Base-by-base conservation (phyloP, 2,329 filamentous ascomycete genomes). In the Cladosporium phlei region DNA sequence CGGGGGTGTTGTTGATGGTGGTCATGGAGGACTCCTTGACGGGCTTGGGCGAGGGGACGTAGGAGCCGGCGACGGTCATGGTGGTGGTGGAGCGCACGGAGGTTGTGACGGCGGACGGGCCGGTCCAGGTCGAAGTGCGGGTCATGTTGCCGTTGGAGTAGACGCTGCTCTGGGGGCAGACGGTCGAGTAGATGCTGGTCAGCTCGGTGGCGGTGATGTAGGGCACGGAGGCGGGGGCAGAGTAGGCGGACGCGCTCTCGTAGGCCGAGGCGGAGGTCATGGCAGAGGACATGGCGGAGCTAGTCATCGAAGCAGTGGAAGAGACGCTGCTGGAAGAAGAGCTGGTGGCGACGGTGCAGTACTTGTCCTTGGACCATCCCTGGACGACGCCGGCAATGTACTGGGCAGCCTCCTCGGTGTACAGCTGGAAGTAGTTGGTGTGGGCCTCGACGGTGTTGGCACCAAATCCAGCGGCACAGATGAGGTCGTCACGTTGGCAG, bases 361-460 rank as follows among this genome's bases (percentile, higher is more conserved):
- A 39, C 37, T 39, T 39, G 37, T 8, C 37, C 37, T 39, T 39
- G 25, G 24, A 29, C 21, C 24, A 39, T 8, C 37, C 37, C 32
- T 56, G 55, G 24, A 64, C 59, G 19, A 48, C 40, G 32, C 34
- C 33, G n/a, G 46, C 45, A 14, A 40, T 39, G 60, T 61, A 64
- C 3, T 47, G 47, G 2, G 51, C 61, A 5, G 60, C 60, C 16
- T 56, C 49, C 8, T 50, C 46, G 3, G 55, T 52, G 48, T 59
- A 62, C 14, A 66, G 30, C 20, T 66, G 58, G 47, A 69, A 69
- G 47, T 70, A 70, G 52, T 66, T 66, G 8, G 64, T 56, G 44
- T 70, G 68, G 7, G 58, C 58, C 7, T 58, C 59, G 2, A 61
- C 57, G 3, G 54, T 56, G 19, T 64, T 52, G 6, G 66, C 67